Evolutionary conservation across 768 basidiomycete genomes (phyloP).

Genomic region (Pleurotus ostreatus): DNA sequence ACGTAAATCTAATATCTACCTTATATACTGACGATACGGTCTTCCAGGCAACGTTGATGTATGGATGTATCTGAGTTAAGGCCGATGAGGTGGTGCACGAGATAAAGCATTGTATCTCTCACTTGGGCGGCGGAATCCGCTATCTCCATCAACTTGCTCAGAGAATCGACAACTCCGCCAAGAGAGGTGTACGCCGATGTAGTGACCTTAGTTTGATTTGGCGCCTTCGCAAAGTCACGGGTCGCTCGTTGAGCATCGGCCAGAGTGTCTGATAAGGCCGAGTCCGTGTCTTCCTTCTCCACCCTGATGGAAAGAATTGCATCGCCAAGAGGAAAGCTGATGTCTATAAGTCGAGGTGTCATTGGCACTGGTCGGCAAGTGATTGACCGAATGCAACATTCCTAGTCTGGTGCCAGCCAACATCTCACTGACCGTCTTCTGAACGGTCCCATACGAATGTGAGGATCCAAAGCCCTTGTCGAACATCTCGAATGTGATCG

Average conservation of each 20-base stretch:
- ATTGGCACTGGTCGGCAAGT: background rate
- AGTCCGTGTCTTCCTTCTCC: background rate
- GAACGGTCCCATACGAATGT: background rate
- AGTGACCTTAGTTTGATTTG: background rate
- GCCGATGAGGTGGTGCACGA: background rate
- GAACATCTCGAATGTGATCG: background rate
- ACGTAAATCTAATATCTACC: background rate
- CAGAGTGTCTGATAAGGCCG: background rate
- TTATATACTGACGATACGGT: conserved; percentile 8
- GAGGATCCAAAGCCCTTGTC: background rate
- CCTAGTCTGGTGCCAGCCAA: background rate
- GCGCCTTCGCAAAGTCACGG: background rate
- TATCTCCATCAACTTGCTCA: background rate
- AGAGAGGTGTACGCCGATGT: background rate
- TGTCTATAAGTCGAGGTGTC: background rate
- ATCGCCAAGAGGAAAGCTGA: background rate
- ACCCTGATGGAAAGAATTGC: background rate
- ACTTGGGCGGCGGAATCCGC: background rate
- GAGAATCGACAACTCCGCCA: background rate
- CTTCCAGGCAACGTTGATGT: conserved; percentile 10
- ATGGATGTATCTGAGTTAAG: conserved; percentile 10
- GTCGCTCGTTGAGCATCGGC: background rate
- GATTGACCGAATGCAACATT: background rate
- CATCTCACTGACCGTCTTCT: background rate
- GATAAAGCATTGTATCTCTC: too few relatives aligned